phyloP scores from a whole-genome alignment of 1,139 yeast species.

The Pichia sp. region DNA sequence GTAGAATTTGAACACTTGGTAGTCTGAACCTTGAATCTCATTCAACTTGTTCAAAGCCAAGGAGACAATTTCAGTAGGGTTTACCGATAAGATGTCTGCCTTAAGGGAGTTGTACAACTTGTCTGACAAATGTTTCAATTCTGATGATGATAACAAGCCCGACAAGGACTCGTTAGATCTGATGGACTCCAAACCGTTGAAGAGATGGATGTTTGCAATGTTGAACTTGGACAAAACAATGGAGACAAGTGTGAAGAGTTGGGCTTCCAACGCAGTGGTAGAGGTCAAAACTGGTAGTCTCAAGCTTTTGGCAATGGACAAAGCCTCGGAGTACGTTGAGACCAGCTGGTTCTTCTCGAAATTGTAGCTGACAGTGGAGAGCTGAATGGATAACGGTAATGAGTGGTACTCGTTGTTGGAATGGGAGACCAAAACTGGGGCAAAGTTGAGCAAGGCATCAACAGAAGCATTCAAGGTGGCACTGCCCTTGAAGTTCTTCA shows the following conservation, averaged over 20 bases:
- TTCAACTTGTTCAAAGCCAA: slow-evolving; percentile 53
- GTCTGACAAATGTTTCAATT: slow-evolving; percentile 42
- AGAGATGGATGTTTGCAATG: slow-evolving; percentile 64
- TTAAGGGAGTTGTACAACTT: slow-evolving; percentile 34
- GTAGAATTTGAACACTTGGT: slow-evolving; percentile 65
- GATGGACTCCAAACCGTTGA: slow-evolving; percentile 72
- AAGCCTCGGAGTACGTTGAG: slow-evolving; percentile 64
- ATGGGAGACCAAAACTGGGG: slow-evolving; percentile 42
- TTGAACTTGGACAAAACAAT: slow-evolving; percentile 53
- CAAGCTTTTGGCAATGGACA: slow-evolving; percentile 59
- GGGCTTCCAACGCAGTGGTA: slow-evolving; percentile 56
- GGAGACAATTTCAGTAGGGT: slow-evolving; percentile 36
- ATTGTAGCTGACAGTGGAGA: slow-evolving; percentile 71
- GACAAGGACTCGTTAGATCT: slow-evolving; percentile 51
- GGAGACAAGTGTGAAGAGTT: slow-evolving; percentile 63
- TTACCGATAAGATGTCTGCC: slow-evolving; percentile 25
- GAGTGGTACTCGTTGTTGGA: slow-evolving; percentile 36
- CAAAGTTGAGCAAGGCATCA: slow-evolving; percentile 64
- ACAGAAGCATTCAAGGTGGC: slow-evolving; percentile 58
- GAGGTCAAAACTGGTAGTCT: slow-evolving; percentile 75
- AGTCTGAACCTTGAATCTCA: slow-evolving; percentile 49
- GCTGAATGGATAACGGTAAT: slow-evolving; percentile 66
- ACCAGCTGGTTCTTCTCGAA: slow-evolving; percentile 46
- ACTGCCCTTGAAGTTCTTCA: slow-evolving; percentile 36
- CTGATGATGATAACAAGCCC: slow-evolving; percentile 43